Conservation (phyloP, 805 yeast genomes). For the Metschnikowia lochheadii region DNA sequence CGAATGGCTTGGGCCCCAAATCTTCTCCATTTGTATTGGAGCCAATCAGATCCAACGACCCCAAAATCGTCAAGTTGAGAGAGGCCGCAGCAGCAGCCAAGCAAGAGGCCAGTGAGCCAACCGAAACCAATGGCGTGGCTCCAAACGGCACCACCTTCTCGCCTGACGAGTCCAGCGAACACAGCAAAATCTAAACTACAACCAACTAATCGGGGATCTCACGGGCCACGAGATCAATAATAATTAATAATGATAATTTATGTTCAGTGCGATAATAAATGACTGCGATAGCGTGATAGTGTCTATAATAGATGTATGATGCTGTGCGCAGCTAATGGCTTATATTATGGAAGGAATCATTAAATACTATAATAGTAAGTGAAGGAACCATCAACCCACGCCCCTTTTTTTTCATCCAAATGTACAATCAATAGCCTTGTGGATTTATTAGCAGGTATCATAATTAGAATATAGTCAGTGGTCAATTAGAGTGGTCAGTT, state of each 20-base stretch:
- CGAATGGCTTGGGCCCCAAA: slow-evolving; percentile 25
- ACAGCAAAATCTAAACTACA: slow-evolving; percentile 10
- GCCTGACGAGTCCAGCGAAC: slow-evolving; percentile 12
- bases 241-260: neutral
- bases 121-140: slow-evolving; percentile 12
- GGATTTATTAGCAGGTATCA: no score
- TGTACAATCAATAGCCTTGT: no score
- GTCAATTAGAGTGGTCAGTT: no score
- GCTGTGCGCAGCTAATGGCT: no score
- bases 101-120: slow-evolving; percentile 5
- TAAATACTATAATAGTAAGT: no score
- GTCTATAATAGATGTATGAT: no score
- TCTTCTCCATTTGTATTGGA: slow-evolving; percentile 57
- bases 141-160: slow-evolving; percentile 14
- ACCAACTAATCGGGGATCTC: slow-evolving; percentile 1
- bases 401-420: no score
- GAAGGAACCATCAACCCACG: no score
- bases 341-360: no score
- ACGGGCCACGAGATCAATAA: slow-evolving; percentile 1
- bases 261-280: no score
- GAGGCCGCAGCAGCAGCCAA: slow-evolving; percentile 20
- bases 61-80: slow-evolving; percentile 34
- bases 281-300: no score
- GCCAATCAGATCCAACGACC: slow-evolving; percentile 64
- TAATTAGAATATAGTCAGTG: no score